Evolutionary conservation across 805 yeast genomes (phyloP), one percentile per base, ranked within the genome.

Genomic region (Isabelozyma pseudorhagii): DNA sequence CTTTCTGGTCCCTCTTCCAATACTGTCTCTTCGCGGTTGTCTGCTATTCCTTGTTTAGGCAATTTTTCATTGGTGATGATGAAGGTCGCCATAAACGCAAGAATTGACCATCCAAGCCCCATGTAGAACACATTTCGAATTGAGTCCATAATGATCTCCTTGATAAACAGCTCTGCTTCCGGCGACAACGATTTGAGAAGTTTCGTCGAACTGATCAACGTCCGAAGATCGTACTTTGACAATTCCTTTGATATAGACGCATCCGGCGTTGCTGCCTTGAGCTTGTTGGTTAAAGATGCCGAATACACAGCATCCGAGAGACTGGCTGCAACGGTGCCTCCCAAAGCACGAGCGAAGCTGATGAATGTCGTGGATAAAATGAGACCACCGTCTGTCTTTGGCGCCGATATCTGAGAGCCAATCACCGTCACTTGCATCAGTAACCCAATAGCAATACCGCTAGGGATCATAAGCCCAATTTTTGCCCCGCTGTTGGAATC

Each of bases 361-460:
- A 77, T 48, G 45, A 73, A 66, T 0, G 82, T 62, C 5, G 83
- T 78, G 2, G 79, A 69, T 61, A 80, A 59, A 44, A 81, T 77
- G 6, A 71, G 68, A 3, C 77, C 72, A 13, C 84, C 85, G 6
- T 79, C 72, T 1, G 68, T 60, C 51, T 79, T 77, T 34, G 85
- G 83, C 9, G 82, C 81, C 18, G 71, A 63, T 8, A 81, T 60
- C 55, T 81, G 83, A 1, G 78, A 69, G 1, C 75, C 60, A 31
- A 79, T 57, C 44, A 78, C 63, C 13, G 71, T 54, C 1, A 80
- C 65, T 58, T 81, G 84, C 59, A 79, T 64, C 47, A 63, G 67
- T 13, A 77, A 31, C 2, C 87, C 87, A 41, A 73, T 60, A 0
- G 78, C 69, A 5, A 74, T 63, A 25, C 87, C 87, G 8, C 67